Conservation (phyloP, 805 yeast species). For the Barnettozyma botsteinii region DNA sequence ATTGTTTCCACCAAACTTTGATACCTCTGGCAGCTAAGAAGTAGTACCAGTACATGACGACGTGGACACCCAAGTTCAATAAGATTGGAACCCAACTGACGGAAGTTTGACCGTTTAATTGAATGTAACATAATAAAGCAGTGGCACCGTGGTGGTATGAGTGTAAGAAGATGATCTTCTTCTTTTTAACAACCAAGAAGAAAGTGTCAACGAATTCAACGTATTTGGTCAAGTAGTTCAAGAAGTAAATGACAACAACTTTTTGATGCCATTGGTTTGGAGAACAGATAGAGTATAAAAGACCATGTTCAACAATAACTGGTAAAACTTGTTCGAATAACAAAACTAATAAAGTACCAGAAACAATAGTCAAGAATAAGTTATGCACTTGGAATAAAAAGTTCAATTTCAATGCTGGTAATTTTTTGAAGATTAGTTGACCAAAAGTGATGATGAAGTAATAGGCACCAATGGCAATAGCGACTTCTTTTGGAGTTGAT, state of each 20-base stretch:
- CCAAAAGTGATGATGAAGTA: slow-evolving; percentile 86
- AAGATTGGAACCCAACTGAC: slow-evolving; percentile 94
- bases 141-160: slow-evolving; percentile 99
- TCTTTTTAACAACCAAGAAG: slow-evolving; percentile 85
- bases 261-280: slow-evolving; percentile 75
- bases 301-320: slow-evolving; percentile 63
- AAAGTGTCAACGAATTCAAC: slow-evolving; percentile 87
- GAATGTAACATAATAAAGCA: slow-evolving; percentile 89
- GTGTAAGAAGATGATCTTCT: slow-evolving; percentile 87
- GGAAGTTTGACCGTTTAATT: slow-evolving; percentile 81
- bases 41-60: slow-evolving; percentile 97
- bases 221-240: slow-evolving; percentile 87
- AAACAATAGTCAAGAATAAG: slow-evolving; percentile 61
- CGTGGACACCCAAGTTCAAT: slow-evolving; percentile 87
- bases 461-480: slow-evolving; percentile 57
- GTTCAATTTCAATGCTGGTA: slow-evolving; percentile 69
- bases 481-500: slow-evolving; percentile 57
- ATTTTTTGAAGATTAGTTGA: slow-evolving; percentile 48
- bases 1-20: slow-evolving; percentile 98
- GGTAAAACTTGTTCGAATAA: slow-evolving; percentile 84
- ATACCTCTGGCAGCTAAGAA: slow-evolving; percentile 89
- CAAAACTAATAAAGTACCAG: slow-evolving; percentile 60
- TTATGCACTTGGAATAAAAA: slow-evolving; percentile 82
- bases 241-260: slow-evolving; percentile 78
- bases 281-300: slow-evolving; percentile 80